A percentile compares a stretch with the other conserved stretches of the same genome.
Evolutionary conservation across 371 early-diverging fungal genomes (phyloP).

Genomic region (Apophysomyces trapeziformis): DNA sequence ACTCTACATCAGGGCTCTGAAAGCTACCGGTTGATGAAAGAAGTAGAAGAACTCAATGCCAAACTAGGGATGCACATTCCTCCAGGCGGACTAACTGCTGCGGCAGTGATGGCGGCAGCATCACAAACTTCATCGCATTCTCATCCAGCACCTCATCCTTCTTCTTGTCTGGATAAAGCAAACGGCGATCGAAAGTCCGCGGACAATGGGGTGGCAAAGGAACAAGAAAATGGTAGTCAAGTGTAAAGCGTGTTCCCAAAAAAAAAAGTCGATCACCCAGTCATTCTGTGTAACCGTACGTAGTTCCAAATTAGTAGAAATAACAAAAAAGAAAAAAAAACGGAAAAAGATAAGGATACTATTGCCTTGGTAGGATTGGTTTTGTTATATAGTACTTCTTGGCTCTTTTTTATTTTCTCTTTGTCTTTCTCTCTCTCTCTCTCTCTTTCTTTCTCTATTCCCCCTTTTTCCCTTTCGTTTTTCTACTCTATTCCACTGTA

Average conservation of each 20-base stretch:
- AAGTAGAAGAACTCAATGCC: constrained; percentile 71
- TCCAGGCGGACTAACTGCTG: constrained; percentile 26
- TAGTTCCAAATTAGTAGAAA: constrained; percentile 2
- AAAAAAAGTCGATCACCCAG: constrained; percentile 4
- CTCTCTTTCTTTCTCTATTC: background rate
- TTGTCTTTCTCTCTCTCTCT: constrained; percentile 11
- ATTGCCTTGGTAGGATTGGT: constrained; percentile 8
- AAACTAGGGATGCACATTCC: constrained; percentile 60
- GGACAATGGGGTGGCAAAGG: background rate
- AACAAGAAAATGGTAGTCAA: constrained; percentile 12
- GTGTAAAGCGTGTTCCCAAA: background rate
- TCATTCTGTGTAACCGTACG: background rate
- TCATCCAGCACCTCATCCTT: constrained; percentile 15
- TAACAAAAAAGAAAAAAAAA: background rate
- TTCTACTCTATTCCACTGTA: background rate
- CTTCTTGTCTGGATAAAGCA: background rate
- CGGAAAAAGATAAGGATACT: background rate
- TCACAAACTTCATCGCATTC: constrained; percentile 9
- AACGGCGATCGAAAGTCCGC: background rate
- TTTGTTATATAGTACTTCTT: constrained; percentile 4
- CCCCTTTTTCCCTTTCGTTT: constrained; percentile 10
- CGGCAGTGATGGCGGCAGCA: constrained; percentile 35
- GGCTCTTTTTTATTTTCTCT: constrained; percentile 11
- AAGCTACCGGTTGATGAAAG: constrained; percentile 63
- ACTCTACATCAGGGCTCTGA: constrained; percentile 60